Evolutionary conservation across 2,329 filamentous ascomycete genomes (phyloP).

Genomic region (Neophaeococcomyces aloes): DNA sequence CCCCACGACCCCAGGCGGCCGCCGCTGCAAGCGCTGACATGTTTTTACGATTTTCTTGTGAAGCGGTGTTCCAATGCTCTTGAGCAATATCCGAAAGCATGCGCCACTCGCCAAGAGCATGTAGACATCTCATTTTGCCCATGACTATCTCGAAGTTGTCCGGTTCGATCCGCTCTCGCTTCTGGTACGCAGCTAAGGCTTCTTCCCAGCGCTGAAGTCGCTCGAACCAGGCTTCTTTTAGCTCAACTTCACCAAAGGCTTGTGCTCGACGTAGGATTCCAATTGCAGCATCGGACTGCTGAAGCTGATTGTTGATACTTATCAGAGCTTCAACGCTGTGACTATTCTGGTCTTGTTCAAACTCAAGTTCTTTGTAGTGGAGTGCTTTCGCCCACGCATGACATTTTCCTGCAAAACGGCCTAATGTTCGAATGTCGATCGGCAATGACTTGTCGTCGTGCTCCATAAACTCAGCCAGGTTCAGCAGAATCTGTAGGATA

Average conservation of each 20-base stretch:
- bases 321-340: conserved; percentile 94
- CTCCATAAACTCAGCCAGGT: conserved; percentile 98
- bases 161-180: conserved; percentile 64
- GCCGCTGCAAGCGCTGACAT: conserved; percentile 92
- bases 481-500: conserved; percentile 83
- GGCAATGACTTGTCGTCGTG: conserved; percentile 97
- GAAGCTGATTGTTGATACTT: conserved; percentile 97
- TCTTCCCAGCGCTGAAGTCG: conserved; percentile 98
- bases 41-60: conserved; percentile 72
- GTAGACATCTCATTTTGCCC: conserved; percentile 98
- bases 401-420: conserved; percentile 88
- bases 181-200: conserved; percentile 81
- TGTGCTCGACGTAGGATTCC: conserved; percentile 95
- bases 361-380: conserved; percentile 98
- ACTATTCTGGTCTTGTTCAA: conserved; percentile 92
- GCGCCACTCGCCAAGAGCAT: conserved; percentile 96
- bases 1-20: conserved; percentile 88
- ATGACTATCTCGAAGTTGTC: conserved; percentile 90
- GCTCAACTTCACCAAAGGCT: conserved; percentile 86
- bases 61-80: conserved; percentile 86
- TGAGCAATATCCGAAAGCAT: conserved; percentile 77
- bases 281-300: conserved; percentile 96
- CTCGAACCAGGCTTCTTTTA: conserved; percentile 98
- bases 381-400: conserved; percentile 97
- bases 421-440: conserved; percentile 90